phyloP scores from a whole-genome alignment of 768 basidiomycete genomes.

The Leucosporidium yakuticum region DNA sequence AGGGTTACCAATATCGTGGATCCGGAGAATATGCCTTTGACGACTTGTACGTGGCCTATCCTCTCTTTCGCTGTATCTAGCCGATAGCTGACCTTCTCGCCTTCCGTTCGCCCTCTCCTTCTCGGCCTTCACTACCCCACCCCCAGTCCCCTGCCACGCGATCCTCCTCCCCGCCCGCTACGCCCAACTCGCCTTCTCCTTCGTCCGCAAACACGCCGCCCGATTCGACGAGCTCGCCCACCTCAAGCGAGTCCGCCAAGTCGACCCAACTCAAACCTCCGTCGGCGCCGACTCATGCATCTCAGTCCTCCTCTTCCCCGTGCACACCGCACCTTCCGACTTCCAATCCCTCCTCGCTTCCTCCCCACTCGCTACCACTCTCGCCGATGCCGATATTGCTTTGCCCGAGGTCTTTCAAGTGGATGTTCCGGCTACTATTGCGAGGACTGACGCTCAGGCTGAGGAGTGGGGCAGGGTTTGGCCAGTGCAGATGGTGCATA shows the following conservation, averaged over 20 bases:
- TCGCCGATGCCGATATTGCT: neutral
- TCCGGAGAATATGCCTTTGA: conserved; percentile 25
- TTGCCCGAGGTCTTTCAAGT: conserved; percentile 40
- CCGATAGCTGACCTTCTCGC: neutral
- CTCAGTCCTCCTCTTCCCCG: conserved; percentile 32
- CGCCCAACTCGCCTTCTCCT: conserved; percentile 11
- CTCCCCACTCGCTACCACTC: conserved; percentile 5
- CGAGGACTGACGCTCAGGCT: conserved; percentile 47
- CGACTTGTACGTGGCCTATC: conserved; percentile 8
- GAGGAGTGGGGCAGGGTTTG: conserved; percentile 52
- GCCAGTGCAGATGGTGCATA: conserved; percentile 62
- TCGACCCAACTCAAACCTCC: neutral
- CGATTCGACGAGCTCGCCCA: conserved; percentile 28
- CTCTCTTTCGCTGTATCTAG: neutral
- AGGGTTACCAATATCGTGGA: conserved; percentile 28
- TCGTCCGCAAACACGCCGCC: conserved; percentile 22
- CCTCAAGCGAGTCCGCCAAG: conserved; percentile 24
- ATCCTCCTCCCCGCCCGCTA: conserved; percentile 20
- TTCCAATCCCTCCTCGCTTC: conserved; percentile 15
- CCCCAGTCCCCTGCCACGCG: conserved; percentile 24
- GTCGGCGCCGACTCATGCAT: conserved; percentile 5
- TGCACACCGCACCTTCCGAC: conserved; percentile 7
- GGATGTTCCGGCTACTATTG: conserved; percentile 54
- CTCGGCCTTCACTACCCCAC: neutral
- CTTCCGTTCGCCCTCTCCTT: neutral